Conservation (phyloP, 768 basidiomycete species). For the Russula brevipes region DNA sequence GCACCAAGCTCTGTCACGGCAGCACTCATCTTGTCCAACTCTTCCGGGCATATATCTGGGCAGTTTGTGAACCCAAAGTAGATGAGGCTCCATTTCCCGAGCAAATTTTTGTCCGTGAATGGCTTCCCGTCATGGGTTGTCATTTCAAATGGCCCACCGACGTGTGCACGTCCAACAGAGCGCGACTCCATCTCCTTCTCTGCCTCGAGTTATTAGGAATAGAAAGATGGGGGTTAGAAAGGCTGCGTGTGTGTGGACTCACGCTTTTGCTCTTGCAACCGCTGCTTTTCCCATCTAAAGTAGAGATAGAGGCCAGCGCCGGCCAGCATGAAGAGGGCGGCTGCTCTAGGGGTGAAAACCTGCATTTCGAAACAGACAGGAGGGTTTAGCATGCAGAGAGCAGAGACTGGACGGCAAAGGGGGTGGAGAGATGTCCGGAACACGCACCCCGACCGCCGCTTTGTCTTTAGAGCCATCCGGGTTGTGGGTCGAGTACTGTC, state of each 20-base stretch:
- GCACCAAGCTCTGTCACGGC: conserved; percentile 70
- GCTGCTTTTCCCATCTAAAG: conserved; percentile 82
- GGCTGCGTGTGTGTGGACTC: conserved; percentile 24
- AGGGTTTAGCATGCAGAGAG: too few species aligned
- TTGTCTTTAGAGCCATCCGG: conserved; percentile 16
- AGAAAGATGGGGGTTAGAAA: background rate
- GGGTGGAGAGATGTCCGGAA: background rate
- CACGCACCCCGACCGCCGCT: conserved; percentile 24
- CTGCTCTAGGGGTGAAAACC: conserved; percentile 91
- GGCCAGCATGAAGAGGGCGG: conserved; percentile 75
- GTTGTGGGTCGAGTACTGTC: conserved; percentile 9
- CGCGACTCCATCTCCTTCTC: conserved; percentile 70
- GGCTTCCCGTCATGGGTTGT: conserved; percentile 55
- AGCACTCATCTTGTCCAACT: conserved; percentile 88
- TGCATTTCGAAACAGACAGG: conserved; percentile 30
- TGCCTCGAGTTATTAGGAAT: background rate
- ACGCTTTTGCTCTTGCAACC: conserved; percentile 74
- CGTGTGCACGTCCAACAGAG: conserved; percentile 76
- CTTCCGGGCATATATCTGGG: conserved; percentile 97
- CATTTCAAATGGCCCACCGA: conserved; percentile 88
- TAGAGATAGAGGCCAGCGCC: conserved; percentile 82
- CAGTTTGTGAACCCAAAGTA: conserved; percentile 99
- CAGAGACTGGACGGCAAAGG: background rate
- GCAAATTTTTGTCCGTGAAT: conserved; percentile 79
- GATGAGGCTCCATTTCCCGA: conserved; percentile 86